A percentile compares a stretch with the other conserved stretches of the same genome.
Conservation (phyloP, 306 rosid species). For the Ormosia semicastrata region DNA sequence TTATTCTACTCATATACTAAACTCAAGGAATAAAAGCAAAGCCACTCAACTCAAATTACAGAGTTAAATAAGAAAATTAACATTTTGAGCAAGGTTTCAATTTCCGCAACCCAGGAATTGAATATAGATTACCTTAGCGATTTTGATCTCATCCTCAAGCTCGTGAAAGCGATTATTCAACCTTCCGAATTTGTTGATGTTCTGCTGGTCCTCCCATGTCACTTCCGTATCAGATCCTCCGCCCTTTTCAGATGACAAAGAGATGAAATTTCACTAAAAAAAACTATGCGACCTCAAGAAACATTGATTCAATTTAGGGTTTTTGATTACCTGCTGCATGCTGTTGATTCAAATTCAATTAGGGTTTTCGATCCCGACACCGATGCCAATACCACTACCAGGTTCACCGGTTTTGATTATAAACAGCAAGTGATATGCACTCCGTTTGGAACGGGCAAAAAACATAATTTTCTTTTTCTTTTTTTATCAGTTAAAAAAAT, state of each 20-base stretch:
- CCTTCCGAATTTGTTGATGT: slow-evolving; percentile 88
- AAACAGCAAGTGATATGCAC: neutral
- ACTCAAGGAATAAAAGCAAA: neutral
- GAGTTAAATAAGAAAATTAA: neutral
- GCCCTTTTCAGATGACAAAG: slow-evolving; percentile 36
- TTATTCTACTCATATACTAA: neutral
- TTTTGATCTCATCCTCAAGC: slow-evolving; percentile 84
- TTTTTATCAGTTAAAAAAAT: no score
- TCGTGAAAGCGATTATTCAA: slow-evolving; percentile 88
- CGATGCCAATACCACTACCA: neutral
- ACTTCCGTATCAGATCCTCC: slow-evolving; percentile 83
- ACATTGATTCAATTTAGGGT: slow-evolving; percentile 10
- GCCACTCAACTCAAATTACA: neutral
- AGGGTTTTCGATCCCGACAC: slow-evolving; percentile 29
- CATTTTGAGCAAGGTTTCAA: neutral
- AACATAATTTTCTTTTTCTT: no score
- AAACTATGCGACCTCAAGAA: neutral
- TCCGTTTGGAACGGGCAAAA: neutral
- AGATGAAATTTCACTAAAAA: neutral
- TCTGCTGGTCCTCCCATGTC: slow-evolving; percentile 87
- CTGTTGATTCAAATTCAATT: slow-evolving; percentile 17
- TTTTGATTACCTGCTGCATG: slow-evolving; percentile 61
- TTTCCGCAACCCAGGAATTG: neutral
- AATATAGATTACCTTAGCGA: slow-evolving; percentile 54
- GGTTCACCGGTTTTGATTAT: neutral